Base-by-base conservation (phyloP, 1,139 yeast species). In the Pichia sp. region DNA sequence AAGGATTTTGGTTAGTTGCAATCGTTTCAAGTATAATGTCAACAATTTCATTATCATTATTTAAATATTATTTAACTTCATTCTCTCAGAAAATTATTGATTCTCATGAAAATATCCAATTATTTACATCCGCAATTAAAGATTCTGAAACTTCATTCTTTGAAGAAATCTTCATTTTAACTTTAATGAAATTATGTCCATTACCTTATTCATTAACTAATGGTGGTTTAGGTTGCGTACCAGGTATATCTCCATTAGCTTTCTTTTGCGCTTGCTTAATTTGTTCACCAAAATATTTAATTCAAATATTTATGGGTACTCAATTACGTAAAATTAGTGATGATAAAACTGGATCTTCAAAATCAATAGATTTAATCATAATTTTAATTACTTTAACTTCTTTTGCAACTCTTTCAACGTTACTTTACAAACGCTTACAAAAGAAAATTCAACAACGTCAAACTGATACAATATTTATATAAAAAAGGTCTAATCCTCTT, bases 131-230 rank as follows among this genome's bases (percentile, higher is more conserved):
- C 44, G 83, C 88, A 7, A 62, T 91, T 47, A 66, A 64, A 41
- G 84, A 79, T 50, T 79, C 79, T 42, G 68, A 72, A 39, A 83
- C 79, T 47, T 38, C 53, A 5, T 56, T 50, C 35, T 26, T 39
- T 8, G 62, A 63, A 33, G 79, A 85, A 44, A 71, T 88, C 45
- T 59, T 77, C 47, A 62, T 91, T 33, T 63, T 91, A 41, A 72
- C 81, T 42, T 68, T 89, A 58, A 72, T 91, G 34, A 68, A 96
- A 42, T 62, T 89, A 44, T 86, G 96, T 52, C 98, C 98, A 0
- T 72, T 89, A 53, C 97, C 98, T 0, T 91, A 89, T 58, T 85
- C 96, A 4, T 66, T 89, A 34, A 82, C 94, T 0, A 91, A 91
- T 56, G 97, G 96, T 4, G 96, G 95, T 0, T 69, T 91, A 50